Evolutionary conservation across 106 monocot genomes (phyloP).

Genomic region (Alisma plantagoaquatica): DNA sequence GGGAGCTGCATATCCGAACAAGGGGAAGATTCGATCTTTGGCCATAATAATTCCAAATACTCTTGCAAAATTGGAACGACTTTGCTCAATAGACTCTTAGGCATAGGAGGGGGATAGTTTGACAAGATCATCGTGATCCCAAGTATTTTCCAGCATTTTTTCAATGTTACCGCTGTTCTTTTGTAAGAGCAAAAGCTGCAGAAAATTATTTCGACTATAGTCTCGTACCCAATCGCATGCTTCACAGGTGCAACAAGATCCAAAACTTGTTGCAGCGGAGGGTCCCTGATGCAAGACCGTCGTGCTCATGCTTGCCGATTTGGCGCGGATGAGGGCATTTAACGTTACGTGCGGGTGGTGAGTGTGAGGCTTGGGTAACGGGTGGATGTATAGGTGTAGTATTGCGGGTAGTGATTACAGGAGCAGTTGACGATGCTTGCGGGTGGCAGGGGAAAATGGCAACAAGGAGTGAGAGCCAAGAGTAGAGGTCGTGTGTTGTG

Average conservation of each 20-base stretch:
- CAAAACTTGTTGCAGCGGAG: conserved; percentile 11
- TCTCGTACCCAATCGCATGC: conserved; percentile 43
- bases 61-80: conserved; percentile 60
- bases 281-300: background rate
- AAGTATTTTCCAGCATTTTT: conserved; percentile 91
- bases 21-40: conserved; percentile 94
- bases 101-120: conserved; percentile 85
- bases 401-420: too few species aligned
- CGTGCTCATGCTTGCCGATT: too few species aligned
- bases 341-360: conserved; percentile 8
- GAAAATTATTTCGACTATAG: conserved; percentile 63
- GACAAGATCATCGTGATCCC: conserved; percentile 65
- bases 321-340: conserved; percentile 23
- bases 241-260: conserved; percentile 22
- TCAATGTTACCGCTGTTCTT: conserved; percentile 83
- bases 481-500: too few species aligned
- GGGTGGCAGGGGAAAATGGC: too few species aligned
- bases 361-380: conserved; percentile 10
- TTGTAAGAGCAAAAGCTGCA: conserved; percentile 91
- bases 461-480: too few species aligned
- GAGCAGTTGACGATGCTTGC: too few species aligned
- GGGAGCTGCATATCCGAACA: conserved; percentile 51
- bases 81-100: conserved; percentile 79
- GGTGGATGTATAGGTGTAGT: conserved; percentile 66
- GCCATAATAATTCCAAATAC: conserved; percentile 55